These are phyloP conservation scores for Pythium periplocum DNA, from an alignment of 352 stramenopile genomes.

Conservation along the genomic window DNA sequence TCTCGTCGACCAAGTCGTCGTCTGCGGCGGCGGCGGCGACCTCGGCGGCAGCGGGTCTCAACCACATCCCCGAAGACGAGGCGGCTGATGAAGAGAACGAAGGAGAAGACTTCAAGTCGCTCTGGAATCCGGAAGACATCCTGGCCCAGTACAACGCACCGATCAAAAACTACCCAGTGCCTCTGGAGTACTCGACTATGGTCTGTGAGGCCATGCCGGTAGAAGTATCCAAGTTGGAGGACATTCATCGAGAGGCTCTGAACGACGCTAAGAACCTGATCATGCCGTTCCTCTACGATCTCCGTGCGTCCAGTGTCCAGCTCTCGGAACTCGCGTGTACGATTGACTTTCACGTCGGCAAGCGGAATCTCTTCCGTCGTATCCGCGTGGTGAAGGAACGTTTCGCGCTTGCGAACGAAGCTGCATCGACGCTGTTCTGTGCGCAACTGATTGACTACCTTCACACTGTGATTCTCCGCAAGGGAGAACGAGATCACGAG, in stretches of 20 bases:
- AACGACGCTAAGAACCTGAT: slow-evolving; percentile 41
- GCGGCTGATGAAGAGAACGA: slow-evolving; percentile 20
- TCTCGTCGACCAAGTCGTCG: slow-evolving; percentile 3
- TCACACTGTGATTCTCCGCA: slow-evolving; percentile 59
- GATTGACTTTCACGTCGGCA: slow-evolving; percentile 50
- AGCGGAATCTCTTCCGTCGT: slow-evolving; percentile 50
- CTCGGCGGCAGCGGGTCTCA: slow-evolving; percentile 11
- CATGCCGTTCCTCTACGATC: slow-evolving; percentile 45
- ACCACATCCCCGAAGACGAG: slow-evolving; percentile 41
- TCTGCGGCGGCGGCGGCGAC: not conserved
- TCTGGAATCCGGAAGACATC: slow-evolving; percentile 36
- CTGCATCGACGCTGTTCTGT: slow-evolving; percentile 61
- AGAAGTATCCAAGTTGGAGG: slow-evolving; percentile 30
- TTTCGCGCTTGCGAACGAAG: slow-evolving; percentile 62
- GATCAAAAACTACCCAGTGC: slow-evolving; percentile 50
- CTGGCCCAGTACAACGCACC: slow-evolving; percentile 37
- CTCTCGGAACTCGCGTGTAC: slow-evolving; percentile 36
- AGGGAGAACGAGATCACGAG: slow-evolving; percentile 60
- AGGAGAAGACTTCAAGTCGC: slow-evolving; percentile 13
- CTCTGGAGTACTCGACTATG: slow-evolving; percentile 46
- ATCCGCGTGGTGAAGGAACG: slow-evolving; percentile 34
- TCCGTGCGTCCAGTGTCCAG: slow-evolving; percentile 26
- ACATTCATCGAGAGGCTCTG: slow-evolving; percentile 44
- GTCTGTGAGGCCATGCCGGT: slow-evolving; percentile 56
- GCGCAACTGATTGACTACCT: slow-evolving; percentile 58